Evolutionary conservation across 345 rosid genomes (phyloP).

Genomic region (Lumnitzera racemosa): DNA sequence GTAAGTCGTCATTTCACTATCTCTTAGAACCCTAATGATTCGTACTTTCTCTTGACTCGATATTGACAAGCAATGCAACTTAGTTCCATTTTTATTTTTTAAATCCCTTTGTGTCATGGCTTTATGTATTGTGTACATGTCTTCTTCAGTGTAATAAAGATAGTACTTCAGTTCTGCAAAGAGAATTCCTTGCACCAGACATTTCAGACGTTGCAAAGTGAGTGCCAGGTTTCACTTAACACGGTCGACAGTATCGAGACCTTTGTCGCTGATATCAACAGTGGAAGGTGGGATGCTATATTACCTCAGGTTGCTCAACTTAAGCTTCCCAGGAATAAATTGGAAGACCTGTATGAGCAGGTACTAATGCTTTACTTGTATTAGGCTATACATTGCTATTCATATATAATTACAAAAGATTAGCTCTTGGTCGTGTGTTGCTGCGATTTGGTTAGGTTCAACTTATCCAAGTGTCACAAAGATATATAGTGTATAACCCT

Average conservation of each 20-base stretch:
- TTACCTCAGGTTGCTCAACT: slow-evolving; percentile 95
- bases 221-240: slow-evolving; percentile 91
- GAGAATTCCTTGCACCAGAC: slow-evolving; percentile 92
- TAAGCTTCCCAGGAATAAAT: slow-evolving; percentile 81
- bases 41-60: neutral
- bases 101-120: too few species aligned
- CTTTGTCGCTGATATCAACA: slow-evolving; percentile 75
- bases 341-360: slow-evolving; percentile 95
- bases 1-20: slow-evolving; percentile 31
- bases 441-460: too few species aligned
- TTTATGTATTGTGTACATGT: neutral
- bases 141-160: slow-evolving; percentile 75
- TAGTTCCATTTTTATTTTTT: neutral
- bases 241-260: slow-evolving; percentile 94
- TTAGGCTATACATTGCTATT: too few species aligned
- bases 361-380: slow-evolving; percentile 16
- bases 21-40: neutral
- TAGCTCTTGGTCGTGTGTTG: too few species aligned
- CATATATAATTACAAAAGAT: too few species aligned
- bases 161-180: slow-evolving; percentile 96
- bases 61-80: neutral
- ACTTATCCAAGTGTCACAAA: too few species aligned
- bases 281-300: slow-evolving; percentile 91
- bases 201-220: slow-evolving; percentile 85
- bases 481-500: too few species aligned